These are phyloP conservation scores for Phaeophleospora eucalypticola DNA, from an alignment of 2,329 filamentous ascomycete species.

Conservation along the genomic window DNA sequence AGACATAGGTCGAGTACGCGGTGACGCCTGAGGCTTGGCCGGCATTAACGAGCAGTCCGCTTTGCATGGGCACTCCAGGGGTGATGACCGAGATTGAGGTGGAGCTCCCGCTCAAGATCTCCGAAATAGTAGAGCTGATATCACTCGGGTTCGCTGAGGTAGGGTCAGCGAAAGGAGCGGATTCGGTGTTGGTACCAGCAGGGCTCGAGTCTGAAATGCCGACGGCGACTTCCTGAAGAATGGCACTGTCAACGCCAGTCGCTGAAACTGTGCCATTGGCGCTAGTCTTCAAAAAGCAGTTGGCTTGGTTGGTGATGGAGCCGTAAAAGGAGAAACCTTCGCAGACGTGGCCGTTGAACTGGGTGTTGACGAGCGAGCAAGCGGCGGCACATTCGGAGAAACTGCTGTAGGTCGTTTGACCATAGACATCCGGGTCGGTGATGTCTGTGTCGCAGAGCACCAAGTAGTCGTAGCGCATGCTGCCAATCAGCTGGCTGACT, in stretches of 20 bases:
- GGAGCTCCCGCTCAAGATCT: slow-evolving; percentile 27
- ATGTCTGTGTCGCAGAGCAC: slow-evolving; percentile 32
- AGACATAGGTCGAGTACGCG: slow-evolving; percentile 28
- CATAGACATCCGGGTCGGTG: slow-evolving; percentile 25
- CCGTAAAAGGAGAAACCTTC: slow-evolving; percentile 30
- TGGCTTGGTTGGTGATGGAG: slow-evolving; percentile 21
- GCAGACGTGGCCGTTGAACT: slow-evolving; percentile 29
- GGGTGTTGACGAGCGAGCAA: slow-evolving; percentile 30
- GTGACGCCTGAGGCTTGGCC: slow-evolving; percentile 19
- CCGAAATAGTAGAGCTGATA: slow-evolving; percentile 27
- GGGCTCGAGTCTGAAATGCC: slow-evolving; percentile 21
- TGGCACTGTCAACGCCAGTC: slow-evolving; percentile 27
- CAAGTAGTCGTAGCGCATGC: slow-evolving; percentile 32
- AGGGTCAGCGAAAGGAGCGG: slow-evolving; percentile 21
- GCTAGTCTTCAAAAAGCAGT: slow-evolving; percentile 32
- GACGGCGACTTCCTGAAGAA: slow-evolving; percentile 28
- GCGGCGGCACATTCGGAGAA: slow-evolving; percentile 32
- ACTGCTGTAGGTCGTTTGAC: slow-evolving; percentile 24
- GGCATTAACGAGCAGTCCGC: slow-evolving; percentile 20
- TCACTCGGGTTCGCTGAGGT: slow-evolving; percentile 17
- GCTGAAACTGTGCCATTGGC: slow-evolving; percentile 24
- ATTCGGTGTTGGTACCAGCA: slow-evolving; percentile 24
- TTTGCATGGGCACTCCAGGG: slow-evolving; percentile 18
- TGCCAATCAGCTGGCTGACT: slow-evolving; percentile 31
- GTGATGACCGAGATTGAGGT: slow-evolving; percentile 29